Percentiles rank a stretch among this genome's conserved stretches.
These are phyloP conservation scores for Albatrellus sp. DNA, from an alignment of 1,284 basidiomycete genomes.

Conservation along the genomic window DNA sequence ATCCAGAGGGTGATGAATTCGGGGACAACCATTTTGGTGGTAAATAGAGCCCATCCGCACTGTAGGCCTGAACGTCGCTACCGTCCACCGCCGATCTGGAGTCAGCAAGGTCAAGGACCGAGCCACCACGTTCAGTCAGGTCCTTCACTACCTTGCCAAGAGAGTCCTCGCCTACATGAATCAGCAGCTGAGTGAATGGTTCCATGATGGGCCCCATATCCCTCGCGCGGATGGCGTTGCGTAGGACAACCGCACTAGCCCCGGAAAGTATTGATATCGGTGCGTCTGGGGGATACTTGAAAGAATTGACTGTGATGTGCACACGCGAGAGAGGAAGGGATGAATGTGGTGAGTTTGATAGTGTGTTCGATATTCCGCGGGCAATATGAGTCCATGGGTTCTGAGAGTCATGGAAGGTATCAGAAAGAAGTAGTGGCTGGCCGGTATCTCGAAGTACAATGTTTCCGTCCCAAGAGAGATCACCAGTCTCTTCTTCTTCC, in stretches of 20 bases:
- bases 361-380: slow-evolving; percentile 52
- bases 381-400: slow-evolving; percentile 38
- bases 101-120: slow-evolving; percentile 53
- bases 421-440: slow-evolving; percentile 39
- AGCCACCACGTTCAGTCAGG: slow-evolving; percentile 62
- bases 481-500: slow-evolving; percentile 40
- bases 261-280: slow-evolving; percentile 46
- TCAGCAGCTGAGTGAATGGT: slow-evolving; percentile 56
- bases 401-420: slow-evolving; percentile 30
- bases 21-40: slow-evolving; percentile 66
- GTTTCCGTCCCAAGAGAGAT: slow-evolving; percentile 65
- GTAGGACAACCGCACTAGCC: slow-evolving; percentile 51
- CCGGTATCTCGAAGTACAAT: slow-evolving; percentile 44
- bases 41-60: slow-evolving; percentile 54
- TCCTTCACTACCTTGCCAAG: slow-evolving; percentile 69
- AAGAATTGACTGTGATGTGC: slow-evolving; percentile 38
- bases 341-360: slow-evolving; percentile 68
- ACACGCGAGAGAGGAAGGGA: slow-evolving; percentile 54
- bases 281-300: slow-evolving; percentile 27
- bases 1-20: slow-evolving; percentile 30
- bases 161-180: slow-evolving; percentile 50
- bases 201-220: slow-evolving; percentile 64
- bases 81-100: slow-evolving; percentile 22
- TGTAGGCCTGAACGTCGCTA: slow-evolving; percentile 36
- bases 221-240: slow-evolving; percentile 41